phyloP scores from a whole-genome alignment of 805 yeast species.

The Monosporozyma solicola region DNA sequence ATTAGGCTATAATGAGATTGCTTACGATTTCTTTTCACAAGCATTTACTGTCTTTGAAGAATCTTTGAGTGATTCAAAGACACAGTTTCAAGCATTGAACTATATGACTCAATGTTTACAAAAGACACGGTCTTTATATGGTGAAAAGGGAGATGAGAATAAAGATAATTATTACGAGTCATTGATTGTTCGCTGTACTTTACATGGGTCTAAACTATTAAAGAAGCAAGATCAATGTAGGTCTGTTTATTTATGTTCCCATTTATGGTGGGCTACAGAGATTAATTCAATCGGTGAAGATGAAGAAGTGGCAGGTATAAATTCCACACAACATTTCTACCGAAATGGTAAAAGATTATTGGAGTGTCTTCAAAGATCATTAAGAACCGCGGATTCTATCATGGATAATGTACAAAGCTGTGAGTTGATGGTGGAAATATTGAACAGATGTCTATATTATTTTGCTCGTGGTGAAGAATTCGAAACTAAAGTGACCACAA shows the following conservation, averaged over 20 bases:
- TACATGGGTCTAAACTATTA: conserved; percentile 79
- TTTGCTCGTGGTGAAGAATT: conserved; percentile 38
- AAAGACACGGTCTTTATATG: conserved; percentile 40
- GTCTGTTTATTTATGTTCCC: conserved; percentile 74
- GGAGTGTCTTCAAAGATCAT: conserved; percentile 82
- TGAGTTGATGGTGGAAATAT: conserved; percentile 81
- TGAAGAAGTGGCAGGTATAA: conserved; percentile 22
- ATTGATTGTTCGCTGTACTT: conserved; percentile 73
- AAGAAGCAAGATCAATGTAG: conserved; percentile 94
- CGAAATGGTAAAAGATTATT: conserved; percentile 64
- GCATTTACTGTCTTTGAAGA: conserved; percentile 80
- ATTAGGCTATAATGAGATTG: conserved; percentile 54
- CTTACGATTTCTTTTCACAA: conserved; percentile 84
- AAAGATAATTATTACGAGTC: conserved; percentile 44
- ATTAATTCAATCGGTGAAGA: conserved; percentile 36
- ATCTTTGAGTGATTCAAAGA: conserved; percentile 41
- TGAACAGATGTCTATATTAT: conserved; percentile 78
- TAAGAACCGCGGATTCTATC: conserved; percentile 89
- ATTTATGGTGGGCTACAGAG: conserved; percentile 90
- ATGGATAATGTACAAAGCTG: conserved; percentile 60
- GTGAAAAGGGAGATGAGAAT: conserved; percentile 20
- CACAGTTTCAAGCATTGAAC: conserved; percentile 45
- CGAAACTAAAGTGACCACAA: conserved; percentile 44
- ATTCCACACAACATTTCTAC: conserved; percentile 32
- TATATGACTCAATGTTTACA: conserved; percentile 45